These are phyloP conservation scores for Triadica sebifera DNA, from an alignment of 345 rosid species.

Conservation along the genomic window DNA sequence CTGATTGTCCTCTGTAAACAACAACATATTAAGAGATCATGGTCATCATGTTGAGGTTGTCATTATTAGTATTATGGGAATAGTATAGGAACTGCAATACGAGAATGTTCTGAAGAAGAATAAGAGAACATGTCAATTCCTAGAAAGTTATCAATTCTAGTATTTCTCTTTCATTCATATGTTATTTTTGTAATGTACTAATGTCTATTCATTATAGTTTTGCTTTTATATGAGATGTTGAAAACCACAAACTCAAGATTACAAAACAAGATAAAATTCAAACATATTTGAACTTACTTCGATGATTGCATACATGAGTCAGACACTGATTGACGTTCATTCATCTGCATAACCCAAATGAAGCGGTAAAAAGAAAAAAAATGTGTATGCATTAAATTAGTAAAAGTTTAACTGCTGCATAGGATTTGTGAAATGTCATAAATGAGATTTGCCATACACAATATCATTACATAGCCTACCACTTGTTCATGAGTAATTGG, in stretches of 20 bases:
- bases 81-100: neutral
- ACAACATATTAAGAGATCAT: neutral
- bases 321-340: slow-evolving; percentile 3
- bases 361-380: neutral
- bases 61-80: neutral
- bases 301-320: neutral
- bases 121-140: neutral
- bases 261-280: neutral
- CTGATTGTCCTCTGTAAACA: neutral
- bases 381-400: neutral
- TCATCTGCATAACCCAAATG: slow-evolving; percentile 20
- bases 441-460: neutral
- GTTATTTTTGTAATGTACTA: neutral
- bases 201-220: neutral
- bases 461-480: neutral
- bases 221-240: neutral
- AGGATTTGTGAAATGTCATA: neutral
- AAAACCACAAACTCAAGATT: neutral
- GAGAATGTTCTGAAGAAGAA: neutral
- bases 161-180: neutral
- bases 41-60: neutral
- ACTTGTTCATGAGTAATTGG: neutral
- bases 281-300: slow-evolving; percentile 22
- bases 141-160: neutral
- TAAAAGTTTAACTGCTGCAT: neutral